These are phyloP conservation scores for Alternaria novae-zelandiae DNA, from an alignment of 2,329 filamentous ascomycete genomes.

Conservation along the genomic window DNA sequence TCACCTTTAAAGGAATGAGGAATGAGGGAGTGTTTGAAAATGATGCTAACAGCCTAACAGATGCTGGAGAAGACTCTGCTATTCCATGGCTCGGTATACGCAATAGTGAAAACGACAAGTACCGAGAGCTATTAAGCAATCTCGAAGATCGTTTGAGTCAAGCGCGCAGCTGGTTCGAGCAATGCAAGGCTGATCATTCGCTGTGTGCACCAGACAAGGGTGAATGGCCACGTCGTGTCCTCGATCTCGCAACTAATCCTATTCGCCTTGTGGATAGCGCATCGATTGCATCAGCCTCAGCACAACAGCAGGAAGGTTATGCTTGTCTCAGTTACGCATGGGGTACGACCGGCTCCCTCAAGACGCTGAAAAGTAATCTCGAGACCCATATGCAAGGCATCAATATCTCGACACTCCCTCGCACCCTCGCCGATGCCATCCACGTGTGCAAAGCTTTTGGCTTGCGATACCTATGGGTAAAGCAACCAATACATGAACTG, in stretches of 20 bases:
- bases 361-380: neutral
- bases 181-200: neutral
- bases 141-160: neutral
- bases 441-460: neutral
- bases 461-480: conserved; percentile 1
- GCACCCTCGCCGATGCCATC: neutral
- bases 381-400: neutral
- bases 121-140: neutral
- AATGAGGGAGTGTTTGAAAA: neutral
- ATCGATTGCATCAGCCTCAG: neutral
- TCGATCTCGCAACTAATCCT: neutral
- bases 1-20: neutral
- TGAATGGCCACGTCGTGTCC: neutral
- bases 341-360: neutral
- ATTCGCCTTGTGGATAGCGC: neutral
- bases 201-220: neutral
- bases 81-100: neutral
- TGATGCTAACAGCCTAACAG: neutral
- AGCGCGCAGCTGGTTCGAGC: neutral
- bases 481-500: neutral
- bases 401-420: neutral
- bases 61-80: neutral
- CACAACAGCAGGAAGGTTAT: neutral
- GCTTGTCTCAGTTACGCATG: conserved; percentile 6
- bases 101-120: neutral